These are phyloP conservation scores for Geosmithia putterillii DNA, from an alignment of 2,329 filamentous ascomycete genomes.

Conservation along the genomic window DNA sequence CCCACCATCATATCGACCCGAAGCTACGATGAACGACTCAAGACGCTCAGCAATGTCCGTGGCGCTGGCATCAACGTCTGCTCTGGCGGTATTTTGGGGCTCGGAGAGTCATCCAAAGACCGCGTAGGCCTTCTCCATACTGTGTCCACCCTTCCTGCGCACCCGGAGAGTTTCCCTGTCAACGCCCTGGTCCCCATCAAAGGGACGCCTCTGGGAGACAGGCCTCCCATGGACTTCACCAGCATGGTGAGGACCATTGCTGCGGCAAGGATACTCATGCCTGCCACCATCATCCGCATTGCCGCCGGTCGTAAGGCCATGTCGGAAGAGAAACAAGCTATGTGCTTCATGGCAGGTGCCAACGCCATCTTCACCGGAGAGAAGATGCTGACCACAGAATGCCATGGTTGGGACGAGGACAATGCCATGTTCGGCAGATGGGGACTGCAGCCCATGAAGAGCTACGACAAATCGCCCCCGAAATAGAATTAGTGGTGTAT, in stretches of 20 bases:
- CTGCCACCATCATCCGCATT: constrained; percentile 73
- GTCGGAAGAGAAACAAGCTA: constrained; percentile 75
- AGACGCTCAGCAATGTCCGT: constrained; percentile 67
- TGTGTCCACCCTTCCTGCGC: constrained; percentile 64
- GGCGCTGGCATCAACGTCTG: constrained; percentile 85
- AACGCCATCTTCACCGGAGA: constrained; percentile 94
- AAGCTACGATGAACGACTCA: constrained; percentile 74
- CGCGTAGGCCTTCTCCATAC: constrained; percentile 77
- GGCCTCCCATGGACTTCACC: constrained; percentile 61
- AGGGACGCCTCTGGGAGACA: constrained; percentile 72
- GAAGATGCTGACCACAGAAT: constrained; percentile 90
- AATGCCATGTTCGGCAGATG: constrained; percentile 71
- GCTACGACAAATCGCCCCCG: constrained; percentile 17
- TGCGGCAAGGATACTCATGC: constrained; percentile 73
- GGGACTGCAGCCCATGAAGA: constrained; percentile 65
- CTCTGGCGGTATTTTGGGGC: constrained; percentile 75
- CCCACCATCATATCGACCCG: constrained; percentile 76
- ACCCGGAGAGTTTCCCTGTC: constrained; percentile 85
- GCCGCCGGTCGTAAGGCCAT: constrained; percentile 77
- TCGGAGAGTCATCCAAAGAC: constrained; percentile 69
- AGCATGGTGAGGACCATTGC: constrained; percentile 73
- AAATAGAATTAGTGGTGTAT: constrained; percentile 6
- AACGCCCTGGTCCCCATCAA: constrained; percentile 87
- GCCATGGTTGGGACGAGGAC: constrained; percentile 85
- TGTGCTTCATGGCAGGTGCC: constrained; percentile 83